A percentile compares a stretch with the other conserved stretches of the same genome.
Conservation (phyloP, 169 alveolate species). For the Theileria luwenshuni region DNA sequence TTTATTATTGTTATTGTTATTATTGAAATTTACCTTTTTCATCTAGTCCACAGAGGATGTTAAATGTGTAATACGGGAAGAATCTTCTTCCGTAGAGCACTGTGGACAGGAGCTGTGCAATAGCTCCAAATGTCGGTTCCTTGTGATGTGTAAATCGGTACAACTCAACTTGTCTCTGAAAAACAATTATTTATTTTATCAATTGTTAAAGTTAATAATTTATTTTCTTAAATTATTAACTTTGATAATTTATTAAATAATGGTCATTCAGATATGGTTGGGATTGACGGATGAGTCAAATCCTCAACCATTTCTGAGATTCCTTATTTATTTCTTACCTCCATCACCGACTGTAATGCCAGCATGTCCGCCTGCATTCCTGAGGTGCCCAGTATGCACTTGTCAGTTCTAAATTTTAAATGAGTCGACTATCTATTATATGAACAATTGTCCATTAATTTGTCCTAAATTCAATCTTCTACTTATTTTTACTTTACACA, state of each 20-base stretch:
- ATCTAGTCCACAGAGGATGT: constrained; percentile 87
- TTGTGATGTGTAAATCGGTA: constrained; percentile 82
- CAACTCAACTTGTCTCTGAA: constrained; percentile 84
- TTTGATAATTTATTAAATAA: too few relatives aligned
- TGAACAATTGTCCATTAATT: too few relatives aligned
- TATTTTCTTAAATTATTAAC: too few relatives aligned
- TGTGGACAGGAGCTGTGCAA: constrained; percentile 88
- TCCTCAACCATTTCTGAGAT: too few relatives aligned
- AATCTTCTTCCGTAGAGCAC: constrained; percentile 90
- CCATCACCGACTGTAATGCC: constrained; percentile 81
- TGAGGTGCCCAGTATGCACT: constrained; percentile 85
- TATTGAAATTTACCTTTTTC: constrained; percentile 69
- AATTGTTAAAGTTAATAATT: too few relatives aligned
- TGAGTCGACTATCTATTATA: too few relatives aligned
- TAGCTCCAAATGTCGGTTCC: constrained; percentile 85
- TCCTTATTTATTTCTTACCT: constrained; percentile 47
- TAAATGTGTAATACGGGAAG: constrained; percentile 92
- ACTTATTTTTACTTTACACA: background rate
- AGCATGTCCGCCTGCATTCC: constrained; percentile 94
- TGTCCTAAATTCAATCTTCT: background rate
- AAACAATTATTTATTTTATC: too few relatives aligned
- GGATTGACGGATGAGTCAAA: too few relatives aligned
- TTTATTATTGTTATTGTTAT: background rate
- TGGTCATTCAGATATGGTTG: too few relatives aligned
- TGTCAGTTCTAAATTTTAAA: constrained; percentile 76